These are phyloP conservation scores for Chamaenerion angustifolium DNA, from an alignment of 345 rosid species.

Conservation along the genomic window DNA sequence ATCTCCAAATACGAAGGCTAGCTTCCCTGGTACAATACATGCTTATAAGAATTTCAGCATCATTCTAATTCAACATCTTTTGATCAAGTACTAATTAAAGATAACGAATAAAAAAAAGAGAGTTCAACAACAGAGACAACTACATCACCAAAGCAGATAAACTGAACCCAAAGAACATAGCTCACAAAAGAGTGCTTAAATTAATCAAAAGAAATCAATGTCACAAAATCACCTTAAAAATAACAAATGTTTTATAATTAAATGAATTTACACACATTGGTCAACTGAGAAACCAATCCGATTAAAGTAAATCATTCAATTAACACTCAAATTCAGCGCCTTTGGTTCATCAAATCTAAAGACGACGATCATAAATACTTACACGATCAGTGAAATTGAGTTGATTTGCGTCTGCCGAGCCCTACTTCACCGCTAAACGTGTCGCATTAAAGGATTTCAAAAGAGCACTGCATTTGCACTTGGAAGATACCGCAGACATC, in stretches of 20 bases:
- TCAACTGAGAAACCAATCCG: too few relatives aligned
- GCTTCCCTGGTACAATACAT: too few relatives aligned
- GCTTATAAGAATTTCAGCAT: neutral
- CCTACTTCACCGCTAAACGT: neutral
- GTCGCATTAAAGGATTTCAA: constrained; percentile 1
- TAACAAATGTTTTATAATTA: too few relatives aligned
- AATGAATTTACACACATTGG: too few relatives aligned
- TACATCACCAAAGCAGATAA: neutral
- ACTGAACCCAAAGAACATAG: neutral
- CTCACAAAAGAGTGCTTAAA: neutral
- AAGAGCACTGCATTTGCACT: neutral
- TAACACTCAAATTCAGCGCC: too few relatives aligned
- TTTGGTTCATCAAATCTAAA: too few relatives aligned
- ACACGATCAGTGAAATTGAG: neutral
- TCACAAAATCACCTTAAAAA: too few relatives aligned
- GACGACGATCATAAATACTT: neutral
- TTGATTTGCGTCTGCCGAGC: neutral
- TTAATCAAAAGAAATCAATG: too few relatives aligned
- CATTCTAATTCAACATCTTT: neutral
- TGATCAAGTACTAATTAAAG: neutral
- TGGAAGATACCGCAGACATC: constrained; percentile 5
- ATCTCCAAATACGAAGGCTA: too few relatives aligned
- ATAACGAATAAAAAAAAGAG: constrained; percentile 4
- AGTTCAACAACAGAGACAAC: constrained; percentile 1
- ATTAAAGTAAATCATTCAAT: too few relatives aligned